phyloP scores from a whole-genome alignment of 805 yeast genomes.

The Pichia gijzeniarum region DNA sequence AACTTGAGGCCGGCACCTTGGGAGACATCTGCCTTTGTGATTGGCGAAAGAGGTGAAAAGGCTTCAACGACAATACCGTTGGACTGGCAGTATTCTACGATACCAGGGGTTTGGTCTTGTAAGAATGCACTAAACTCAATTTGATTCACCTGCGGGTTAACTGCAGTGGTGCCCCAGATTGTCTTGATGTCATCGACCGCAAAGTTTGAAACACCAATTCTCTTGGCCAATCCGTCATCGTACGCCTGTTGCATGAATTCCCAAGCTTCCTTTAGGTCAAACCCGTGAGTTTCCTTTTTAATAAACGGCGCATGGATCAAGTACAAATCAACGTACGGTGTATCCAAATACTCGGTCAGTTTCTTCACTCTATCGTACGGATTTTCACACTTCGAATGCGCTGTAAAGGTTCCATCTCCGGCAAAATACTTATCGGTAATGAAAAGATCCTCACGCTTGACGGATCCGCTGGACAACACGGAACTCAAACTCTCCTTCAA shows the following conservation, averaged over 20 bases:
- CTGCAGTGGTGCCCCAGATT: constrained; percentile 35
- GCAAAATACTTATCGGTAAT: constrained; percentile 54
- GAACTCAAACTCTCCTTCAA: constrained; percentile 39
- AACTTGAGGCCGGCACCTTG: constrained; percentile 31
- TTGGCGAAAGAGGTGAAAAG: constrained; percentile 62
- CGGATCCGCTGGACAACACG: constrained; percentile 30
- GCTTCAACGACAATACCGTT: constrained; percentile 53
- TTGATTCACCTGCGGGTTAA: constrained; percentile 56
- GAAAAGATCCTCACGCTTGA: constrained; percentile 40
- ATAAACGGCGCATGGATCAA: constrained; percentile 59
- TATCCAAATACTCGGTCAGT: constrained; percentile 29
- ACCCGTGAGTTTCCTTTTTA: constrained; percentile 37
- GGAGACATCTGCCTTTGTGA: constrained; percentile 40
- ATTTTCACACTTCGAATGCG: constrained; percentile 29
- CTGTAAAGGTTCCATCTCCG: constrained; percentile 27
- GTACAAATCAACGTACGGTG: constrained; percentile 52
- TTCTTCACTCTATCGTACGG: constrained; percentile 42
- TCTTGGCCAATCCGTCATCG: constrained; percentile 48
- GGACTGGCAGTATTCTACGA: constrained; percentile 43
- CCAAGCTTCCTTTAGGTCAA: constrained; percentile 53
- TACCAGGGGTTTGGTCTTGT: constrained; percentile 57
- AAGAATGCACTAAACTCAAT: constrained; percentile 64
- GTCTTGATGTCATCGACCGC: constrained; percentile 42
- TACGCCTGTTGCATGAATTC: constrained; percentile 44
- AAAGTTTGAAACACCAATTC: constrained; percentile 68